Evolutionary conservation across 2,329 filamentous ascomycete genomes (phyloP).

Genomic region (Truncatella angustata): DNA sequence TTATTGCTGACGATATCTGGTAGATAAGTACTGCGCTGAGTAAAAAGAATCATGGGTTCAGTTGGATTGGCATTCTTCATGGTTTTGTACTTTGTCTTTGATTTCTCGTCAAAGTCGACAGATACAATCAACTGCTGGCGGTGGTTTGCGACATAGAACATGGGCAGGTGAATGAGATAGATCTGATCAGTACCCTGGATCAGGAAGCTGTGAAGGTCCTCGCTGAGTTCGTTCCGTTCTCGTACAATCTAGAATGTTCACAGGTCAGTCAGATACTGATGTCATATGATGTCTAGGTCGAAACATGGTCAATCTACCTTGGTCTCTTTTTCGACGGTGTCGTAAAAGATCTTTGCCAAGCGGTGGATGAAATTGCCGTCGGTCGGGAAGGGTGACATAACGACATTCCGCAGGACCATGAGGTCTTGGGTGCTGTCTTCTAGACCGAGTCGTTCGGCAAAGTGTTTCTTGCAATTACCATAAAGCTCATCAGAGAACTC

Average conservation of each 20-base stretch:
- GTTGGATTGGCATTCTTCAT: conserved; percentile 24
- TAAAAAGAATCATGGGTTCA: conserved; percentile 26
- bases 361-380: conserved; percentile 36
- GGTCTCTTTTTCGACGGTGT: conserved; percentile 28
- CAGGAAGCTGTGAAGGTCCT: conserved; percentile 35
- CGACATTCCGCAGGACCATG: conserved; percentile 45
- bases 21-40: conserved; percentile 22
- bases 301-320: conserved; percentile 14
- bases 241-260: conserved; percentile 23
- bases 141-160: conserved; percentile 39
- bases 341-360: conserved; percentile 31
- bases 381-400: conserved; percentile 45
- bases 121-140: conserved; percentile 37
- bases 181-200: conserved; percentile 32
- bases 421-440: conserved; percentile 31
- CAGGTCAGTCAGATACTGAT: too few species aligned
- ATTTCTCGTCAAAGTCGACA: conserved; percentile 20
- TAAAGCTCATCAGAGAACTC: conserved; percentile 38
- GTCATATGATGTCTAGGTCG: too few species aligned
- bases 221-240: conserved; percentile 32
- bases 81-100: conserved; percentile 19
- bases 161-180: conserved; percentile 34
- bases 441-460: conserved; percentile 39
- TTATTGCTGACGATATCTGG: conserved; percentile 18
- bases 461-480: conserved; percentile 37